phyloP scores from a whole-genome alignment of 192 early-diverging fungal species.

The Helicostylum pulchrum region DNA sequence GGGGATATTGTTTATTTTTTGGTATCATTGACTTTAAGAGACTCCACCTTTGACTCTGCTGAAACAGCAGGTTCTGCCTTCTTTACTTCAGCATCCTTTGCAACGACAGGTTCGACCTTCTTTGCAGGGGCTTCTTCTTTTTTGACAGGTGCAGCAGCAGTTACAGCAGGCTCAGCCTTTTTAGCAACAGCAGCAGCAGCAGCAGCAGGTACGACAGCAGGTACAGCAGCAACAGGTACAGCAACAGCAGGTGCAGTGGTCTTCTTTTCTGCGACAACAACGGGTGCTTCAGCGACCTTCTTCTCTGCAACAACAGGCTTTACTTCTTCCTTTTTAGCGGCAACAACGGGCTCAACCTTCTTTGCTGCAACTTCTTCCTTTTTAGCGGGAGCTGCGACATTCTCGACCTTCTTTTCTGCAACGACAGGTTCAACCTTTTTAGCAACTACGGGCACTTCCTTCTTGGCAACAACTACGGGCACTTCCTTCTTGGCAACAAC shows the following conservation, averaged over 20 bases:
- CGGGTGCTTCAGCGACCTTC: no score
- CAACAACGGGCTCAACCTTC: conserved; percentile 1
- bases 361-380: background rate
- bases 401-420: background rate
- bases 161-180: no score
- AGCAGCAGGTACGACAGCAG: no score
- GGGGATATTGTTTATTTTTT: conserved; percentile 2
- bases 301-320: background rate
- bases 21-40: conserved; percentile 13
- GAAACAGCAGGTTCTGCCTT: background rate
- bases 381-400: background rate
- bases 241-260: no score
- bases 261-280: no score
- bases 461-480: background rate
- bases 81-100: background rate
- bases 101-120: background rate
- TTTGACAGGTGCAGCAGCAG: background rate
- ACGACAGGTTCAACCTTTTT: background rate
- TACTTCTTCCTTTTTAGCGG: background rate
- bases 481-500: background rate
- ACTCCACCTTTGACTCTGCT: background rate
- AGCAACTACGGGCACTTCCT: background rate
- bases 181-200: background rate
- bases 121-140: background rate
- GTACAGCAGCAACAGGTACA: no score